A percentile compares a stretch with the other conserved stretches of the same genome.
Conservation (phyloP, 495 filamentous ascomycete genomes). For the Aspergillus hancockii region DNA sequence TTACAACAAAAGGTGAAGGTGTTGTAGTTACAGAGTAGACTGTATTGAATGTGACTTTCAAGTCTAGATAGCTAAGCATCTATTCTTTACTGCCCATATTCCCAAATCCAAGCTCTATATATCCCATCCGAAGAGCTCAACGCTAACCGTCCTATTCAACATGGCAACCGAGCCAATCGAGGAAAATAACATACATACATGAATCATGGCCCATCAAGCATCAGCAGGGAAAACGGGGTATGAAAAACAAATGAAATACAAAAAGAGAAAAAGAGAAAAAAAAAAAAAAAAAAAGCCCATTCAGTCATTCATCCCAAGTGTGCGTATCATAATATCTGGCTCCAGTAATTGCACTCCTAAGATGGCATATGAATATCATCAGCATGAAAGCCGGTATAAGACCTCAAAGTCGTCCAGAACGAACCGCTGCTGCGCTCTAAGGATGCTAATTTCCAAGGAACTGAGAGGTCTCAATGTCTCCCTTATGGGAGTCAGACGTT, state of each 20-base stretch:
- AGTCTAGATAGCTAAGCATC: background rate
- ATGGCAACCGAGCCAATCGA: conserved; percentile 4
- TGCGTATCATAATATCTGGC: background rate
- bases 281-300: conserved; percentile 5
- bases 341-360: background rate
- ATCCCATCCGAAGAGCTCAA: background rate
- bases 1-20: no score
- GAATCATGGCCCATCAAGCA: conserved; percentile 31
- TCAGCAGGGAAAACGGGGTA: conserved; percentile 20
- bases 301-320: conserved; percentile 10
- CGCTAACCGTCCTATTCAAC: conserved; percentile 7
- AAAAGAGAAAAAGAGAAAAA: no score
- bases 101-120: conserved; percentile 1
- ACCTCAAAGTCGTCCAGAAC: background rate
- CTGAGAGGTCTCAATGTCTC: conserved; percentile 8
- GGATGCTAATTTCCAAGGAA: conserved; percentile 11
- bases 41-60: background rate
- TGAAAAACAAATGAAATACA: conserved; percentile 15
- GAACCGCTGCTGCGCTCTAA: background rate
- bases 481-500: conserved; percentile 13
- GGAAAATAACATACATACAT: conserved; percentile 20
- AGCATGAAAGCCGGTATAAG: background rate
- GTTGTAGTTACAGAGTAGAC: background rate
- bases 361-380: background rate
- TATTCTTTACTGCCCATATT: conserved; percentile 1